These are phyloP conservation scores for Ogataea paradorogensis DNA, from an alignment of 805 yeast species.

Conservation along the genomic window DNA sequence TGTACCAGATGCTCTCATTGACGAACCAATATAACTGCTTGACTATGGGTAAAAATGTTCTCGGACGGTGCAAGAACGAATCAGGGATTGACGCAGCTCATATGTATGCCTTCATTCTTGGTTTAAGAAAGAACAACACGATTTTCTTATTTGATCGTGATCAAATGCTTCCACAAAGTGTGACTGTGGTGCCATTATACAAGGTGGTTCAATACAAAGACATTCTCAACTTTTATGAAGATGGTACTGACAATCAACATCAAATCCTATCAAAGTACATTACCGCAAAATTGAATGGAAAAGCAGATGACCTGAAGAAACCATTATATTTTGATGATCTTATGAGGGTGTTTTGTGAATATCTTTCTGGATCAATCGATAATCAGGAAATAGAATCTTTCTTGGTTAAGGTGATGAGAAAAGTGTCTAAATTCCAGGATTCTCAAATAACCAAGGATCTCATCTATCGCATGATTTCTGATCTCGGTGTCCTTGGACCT, in stretches of 20 bases:
- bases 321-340: conserved; percentile 37
- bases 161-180: conserved; percentile 35
- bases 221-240: too few species aligned
- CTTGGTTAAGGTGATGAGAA: conserved; percentile 39
- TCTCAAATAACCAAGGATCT: conserved; percentile 50
- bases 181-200: conserved; percentile 42
- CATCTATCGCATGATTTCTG: conserved; percentile 49
- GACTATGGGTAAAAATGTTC: conserved; percentile 25
- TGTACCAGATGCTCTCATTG: conserved; percentile 17
- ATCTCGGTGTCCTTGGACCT: conserved; percentile 27
- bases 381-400: conserved; percentile 49
- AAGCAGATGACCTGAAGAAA: background rate
- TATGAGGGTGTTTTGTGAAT: conserved; percentile 49
- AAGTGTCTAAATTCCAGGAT: conserved; percentile 30
- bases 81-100: conserved; percentile 24
- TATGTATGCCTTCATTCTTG: conserved; percentile 46
- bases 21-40: conserved; percentile 31
- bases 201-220: conserved; percentile 18
- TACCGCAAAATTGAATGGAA: conserved; percentile 7
- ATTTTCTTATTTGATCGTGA: conserved; percentile 29
- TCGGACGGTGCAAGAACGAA: conserved; percentile 21
- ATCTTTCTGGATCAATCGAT: conserved; percentile 50
- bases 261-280: conserved; percentile 27
- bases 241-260: conserved; percentile 9
- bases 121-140: conserved; percentile 46